phyloP scores from a whole-genome alignment of 176 grass and related monocot species.

The Ensete ventricosum region DNA sequence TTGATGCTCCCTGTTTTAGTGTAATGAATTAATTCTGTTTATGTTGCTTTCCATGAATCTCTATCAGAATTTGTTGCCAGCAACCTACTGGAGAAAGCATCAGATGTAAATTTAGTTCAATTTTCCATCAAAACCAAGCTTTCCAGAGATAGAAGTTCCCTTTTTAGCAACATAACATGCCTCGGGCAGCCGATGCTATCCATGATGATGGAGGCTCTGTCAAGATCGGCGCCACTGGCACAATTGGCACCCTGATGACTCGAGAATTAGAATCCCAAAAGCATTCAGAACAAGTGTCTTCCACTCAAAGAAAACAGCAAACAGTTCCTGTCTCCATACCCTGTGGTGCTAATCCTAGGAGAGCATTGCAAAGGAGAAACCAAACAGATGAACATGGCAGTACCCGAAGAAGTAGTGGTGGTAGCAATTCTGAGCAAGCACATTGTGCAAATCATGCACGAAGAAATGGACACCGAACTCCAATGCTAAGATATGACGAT shows the following conservation, averaged over 20 bases:
- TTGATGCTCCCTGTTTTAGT: too few relatives aligned
- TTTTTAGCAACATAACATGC: neutral
- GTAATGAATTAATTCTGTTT: too few relatives aligned
- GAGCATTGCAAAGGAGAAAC: neutral
- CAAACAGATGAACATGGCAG: conserved; percentile 3
- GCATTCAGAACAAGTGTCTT: neutral
- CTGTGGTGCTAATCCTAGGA: conserved; percentile 9
- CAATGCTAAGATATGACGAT: conserved; percentile 19
- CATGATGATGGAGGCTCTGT: neutral
- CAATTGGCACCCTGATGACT: conserved; percentile 13
- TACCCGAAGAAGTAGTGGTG: neutral
- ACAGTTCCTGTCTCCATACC: conserved; percentile 8
- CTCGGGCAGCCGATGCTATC: neutral
- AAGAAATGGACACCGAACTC: conserved; percentile 11
- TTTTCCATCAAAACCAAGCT: neutral
- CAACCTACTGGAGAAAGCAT: neutral
- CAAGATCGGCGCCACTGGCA: conserved; percentile 11
- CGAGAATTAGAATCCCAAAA: conserved; percentile 2
- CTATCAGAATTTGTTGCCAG: neutral
- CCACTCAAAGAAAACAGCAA: conserved; percentile 1
- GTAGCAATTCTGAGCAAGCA: neutral
- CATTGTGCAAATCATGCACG: neutral
- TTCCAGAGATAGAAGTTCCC: neutral
- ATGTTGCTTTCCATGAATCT: neutral
- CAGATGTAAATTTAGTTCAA: neutral